These are phyloP conservation scores for Penicillium macrosclerotiorum DNA, from an alignment of 495 filamentous ascomycete genomes.

Conservation along the genomic window DNA sequence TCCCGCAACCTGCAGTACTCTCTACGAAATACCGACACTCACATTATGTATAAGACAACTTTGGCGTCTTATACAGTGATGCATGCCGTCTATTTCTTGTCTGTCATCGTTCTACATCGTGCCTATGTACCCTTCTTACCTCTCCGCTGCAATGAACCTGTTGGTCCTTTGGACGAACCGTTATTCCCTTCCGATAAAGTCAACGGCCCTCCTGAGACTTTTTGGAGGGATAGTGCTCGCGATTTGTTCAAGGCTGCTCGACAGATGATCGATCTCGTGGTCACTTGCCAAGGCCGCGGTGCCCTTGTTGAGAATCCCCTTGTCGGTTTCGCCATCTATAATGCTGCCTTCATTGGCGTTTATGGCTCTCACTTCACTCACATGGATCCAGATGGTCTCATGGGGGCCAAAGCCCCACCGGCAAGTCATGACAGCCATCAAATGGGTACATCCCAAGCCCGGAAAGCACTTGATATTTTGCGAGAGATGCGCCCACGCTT, in stretches of 20 bases:
- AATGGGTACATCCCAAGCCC: constrained; percentile 38
- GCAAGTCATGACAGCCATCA: constrained; percentile 29
- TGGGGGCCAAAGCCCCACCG: constrained; percentile 35
- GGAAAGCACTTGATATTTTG: constrained; percentile 52
- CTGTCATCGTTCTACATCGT: constrained; percentile 74
- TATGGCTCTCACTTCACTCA: constrained; percentile 74
- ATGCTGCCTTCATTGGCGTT: constrained; percentile 67
- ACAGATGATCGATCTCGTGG: constrained; percentile 72
- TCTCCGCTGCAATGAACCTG: constrained; percentile 62
- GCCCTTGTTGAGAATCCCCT: constrained; percentile 76
- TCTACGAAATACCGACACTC: constrained; percentile 71
- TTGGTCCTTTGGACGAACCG: constrained; percentile 72
- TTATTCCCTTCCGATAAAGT: constrained; percentile 56
- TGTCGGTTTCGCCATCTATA: constrained; percentile 78
- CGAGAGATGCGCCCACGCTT: constrained; percentile 64
- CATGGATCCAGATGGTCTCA: constrained; percentile 69
- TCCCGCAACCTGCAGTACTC: constrained; percentile 71
- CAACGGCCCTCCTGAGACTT: constrained; percentile 48
- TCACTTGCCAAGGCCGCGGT: constrained; percentile 68
- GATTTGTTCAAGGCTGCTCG: constrained; percentile 71
- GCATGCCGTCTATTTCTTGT: constrained; percentile 75
- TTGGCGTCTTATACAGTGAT: constrained; percentile 73
- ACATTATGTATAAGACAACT: constrained; percentile 69
- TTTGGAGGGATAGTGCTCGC: constrained; percentile 74
- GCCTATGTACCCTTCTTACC: constrained; percentile 84